Conservation (phyloP, 176 grass and related monocot genomes). For the Musa beccarii region DNA sequence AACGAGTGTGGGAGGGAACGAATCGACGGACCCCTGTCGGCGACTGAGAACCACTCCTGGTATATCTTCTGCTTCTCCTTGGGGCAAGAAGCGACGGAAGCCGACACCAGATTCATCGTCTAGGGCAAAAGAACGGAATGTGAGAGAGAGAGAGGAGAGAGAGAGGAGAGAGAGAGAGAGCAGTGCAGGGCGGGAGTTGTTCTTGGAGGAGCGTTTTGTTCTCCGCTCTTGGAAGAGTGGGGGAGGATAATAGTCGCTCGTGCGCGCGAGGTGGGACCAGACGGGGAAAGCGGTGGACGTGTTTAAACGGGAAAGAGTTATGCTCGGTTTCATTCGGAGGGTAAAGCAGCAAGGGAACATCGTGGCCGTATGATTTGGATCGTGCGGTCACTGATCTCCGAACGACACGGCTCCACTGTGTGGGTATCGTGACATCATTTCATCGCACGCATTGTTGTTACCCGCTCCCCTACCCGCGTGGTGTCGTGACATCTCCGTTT, state of each 20-base stretch:
- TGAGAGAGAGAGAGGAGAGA: background rate
- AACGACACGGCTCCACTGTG: no score
- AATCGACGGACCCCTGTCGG: slow-evolving; percentile 37
- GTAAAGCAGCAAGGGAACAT: no score
- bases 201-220: background rate
- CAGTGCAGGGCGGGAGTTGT: background rate
- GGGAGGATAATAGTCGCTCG: background rate
- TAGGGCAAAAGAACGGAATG: background rate
- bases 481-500: no score
- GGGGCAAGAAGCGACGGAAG: slow-evolving; percentile 28
- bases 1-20: background rate
- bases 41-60: slow-evolving; percentile 48
- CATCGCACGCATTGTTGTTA: no score
- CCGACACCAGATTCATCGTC: slow-evolving; percentile 28
- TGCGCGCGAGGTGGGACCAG: background rate
- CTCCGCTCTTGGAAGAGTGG: background rate
- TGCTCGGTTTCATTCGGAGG: no score
- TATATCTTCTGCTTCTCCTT: slow-evolving; percentile 46
- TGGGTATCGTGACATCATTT: no score
- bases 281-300: background rate
- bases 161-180: no score
- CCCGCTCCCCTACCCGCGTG: no score
- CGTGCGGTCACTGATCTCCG: no score
- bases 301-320: background rate
- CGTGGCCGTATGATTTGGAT: no score